Evolutionary conservation across 2,329 filamentous ascomycete genomes (phyloP), one percentile per base, ranked within the genome.

Genomic region (Colletotrichum echinochloae): DNA sequence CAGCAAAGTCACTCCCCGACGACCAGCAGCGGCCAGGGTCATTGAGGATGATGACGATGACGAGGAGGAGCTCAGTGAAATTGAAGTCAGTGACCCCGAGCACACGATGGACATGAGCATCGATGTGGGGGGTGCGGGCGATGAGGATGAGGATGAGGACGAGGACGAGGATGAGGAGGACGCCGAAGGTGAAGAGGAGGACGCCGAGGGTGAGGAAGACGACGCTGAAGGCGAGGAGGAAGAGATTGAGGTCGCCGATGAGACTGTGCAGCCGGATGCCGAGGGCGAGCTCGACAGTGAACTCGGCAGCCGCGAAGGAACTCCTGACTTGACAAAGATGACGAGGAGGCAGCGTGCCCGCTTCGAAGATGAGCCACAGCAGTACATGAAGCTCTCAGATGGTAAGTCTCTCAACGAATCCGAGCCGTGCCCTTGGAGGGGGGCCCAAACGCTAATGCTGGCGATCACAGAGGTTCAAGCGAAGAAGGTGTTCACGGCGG

Each of bases 401-500:
- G 88, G 88, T 87, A 79, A 73, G 85, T 76, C 16, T 2, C 3
- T 20, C 46, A 5, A 54, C 28, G 2, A 23, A 37, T 54, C 5
- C 0, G 20, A 44, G 35, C 26, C 18, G 5, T 23, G 6, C 3
- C n/a, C 26, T 12, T n/a, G 4, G 8, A 5, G n/a, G 33, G 18
- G 30, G 54, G 12, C 16, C 26, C 44, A 78, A 48, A 44, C 7
- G 33, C 73, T 76, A 65, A 76, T 51, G 30, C 28, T 26, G 23
- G 26, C 20, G 16, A 28, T 5, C 48, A 72, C 79, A 89, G 88
- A 90, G 84, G 88, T 90, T 5, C 88, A 90, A 84, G 88, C 84
- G 2, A 90, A 90, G 79, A 89, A 89, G 77, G 80, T 84, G 33
- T 89, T 90, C 61, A 90, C 88, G 3, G 88, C 87, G 2, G 88